Conservation (phyloP, 1,284 basidiomycete species). For the Fomes fomentarius region DNA sequence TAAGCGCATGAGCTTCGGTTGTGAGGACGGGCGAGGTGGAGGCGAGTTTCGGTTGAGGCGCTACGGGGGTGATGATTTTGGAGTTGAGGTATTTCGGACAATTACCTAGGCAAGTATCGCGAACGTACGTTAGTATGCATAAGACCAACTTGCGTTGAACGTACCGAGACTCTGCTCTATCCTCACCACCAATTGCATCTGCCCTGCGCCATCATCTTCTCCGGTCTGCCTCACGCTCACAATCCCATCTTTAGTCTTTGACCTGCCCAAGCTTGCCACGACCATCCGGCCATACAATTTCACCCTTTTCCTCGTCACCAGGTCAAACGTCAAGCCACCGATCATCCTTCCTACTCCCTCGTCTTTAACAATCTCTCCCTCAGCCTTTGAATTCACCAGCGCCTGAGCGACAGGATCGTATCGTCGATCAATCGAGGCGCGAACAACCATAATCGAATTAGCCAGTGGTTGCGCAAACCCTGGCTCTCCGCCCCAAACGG, state of each 20-base stretch:
- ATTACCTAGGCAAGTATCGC: not conserved
- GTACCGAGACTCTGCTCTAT: not conserved
- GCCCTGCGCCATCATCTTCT: not conserved
- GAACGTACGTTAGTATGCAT: not conserved
- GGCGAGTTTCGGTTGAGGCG: not conserved
- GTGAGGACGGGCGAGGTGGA: not conserved
- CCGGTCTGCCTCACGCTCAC: not conserved
- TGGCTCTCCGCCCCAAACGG: not conserved
- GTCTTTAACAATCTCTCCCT: not conserved
- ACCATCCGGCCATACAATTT: not conserved
- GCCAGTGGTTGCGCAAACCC: not conserved
- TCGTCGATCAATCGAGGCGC: not conserved
- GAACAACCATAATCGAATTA: not conserved
- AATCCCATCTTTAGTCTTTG: not conserved
- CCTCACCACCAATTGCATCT: not conserved
- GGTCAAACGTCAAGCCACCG: not conserved
- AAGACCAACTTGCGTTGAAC: not conserved
- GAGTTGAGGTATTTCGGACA: not conserved
- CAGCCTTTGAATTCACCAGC: not conserved
- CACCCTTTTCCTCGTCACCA: not conserved
- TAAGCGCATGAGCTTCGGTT: not conserved
- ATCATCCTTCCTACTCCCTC: not conserved
- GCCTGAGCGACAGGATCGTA: not conserved
- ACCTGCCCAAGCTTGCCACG: not conserved
- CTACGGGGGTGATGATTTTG: not conserved